Evolutionary conservation across 225 moss, liverwort and hornwort species (phyloP).

Genomic region (Straminergon stramineum): DNA sequence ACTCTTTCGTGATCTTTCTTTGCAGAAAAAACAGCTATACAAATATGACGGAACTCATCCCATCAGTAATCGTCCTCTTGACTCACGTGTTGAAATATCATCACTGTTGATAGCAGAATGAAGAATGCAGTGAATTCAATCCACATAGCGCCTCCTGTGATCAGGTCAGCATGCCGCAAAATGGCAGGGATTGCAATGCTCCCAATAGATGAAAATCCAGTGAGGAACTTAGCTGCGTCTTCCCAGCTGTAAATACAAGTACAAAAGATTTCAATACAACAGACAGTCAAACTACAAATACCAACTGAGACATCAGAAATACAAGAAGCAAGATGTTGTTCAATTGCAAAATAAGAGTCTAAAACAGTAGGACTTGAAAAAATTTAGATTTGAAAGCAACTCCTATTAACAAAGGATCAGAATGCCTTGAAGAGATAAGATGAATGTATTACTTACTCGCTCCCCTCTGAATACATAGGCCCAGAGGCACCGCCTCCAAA

Average conservation of each 20-base stretch:
- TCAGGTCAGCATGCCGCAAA: constrained; percentile 80
- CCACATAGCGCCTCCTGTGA: constrained; percentile 86
- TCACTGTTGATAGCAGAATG: constrained; percentile 70
- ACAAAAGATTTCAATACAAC: not conserved
- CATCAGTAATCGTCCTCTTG: constrained; percentile 55
- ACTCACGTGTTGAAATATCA: constrained; percentile 71
- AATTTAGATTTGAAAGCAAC: not conserved
- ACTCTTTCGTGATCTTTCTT: not conserved
- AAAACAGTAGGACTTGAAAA: not conserved
- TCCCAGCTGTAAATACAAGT: constrained; percentile 50
- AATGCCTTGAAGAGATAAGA: not conserved
- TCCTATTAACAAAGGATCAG: not conserved
- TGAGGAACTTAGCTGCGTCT: constrained; percentile 86
- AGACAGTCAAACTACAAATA: not conserved
- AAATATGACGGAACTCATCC: not conserved
- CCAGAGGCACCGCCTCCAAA: constrained; percentile 70
- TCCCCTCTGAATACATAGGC: constrained; percentile 52
- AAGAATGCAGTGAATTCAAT: constrained; percentile 78
- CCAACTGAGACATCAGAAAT: not conserved
- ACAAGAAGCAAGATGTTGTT: not conserved
- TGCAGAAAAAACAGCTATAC: constrained; percentile 5
- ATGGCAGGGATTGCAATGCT: constrained; percentile 94
- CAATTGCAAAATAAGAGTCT: not conserved
- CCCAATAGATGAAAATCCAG: constrained; percentile 89
- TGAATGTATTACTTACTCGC: constrained; percentile 52